Evolutionary conservation across 2,329 filamentous ascomycete species (phyloP).

Genomic region (Byssoonygena ceratinophila): DNA sequence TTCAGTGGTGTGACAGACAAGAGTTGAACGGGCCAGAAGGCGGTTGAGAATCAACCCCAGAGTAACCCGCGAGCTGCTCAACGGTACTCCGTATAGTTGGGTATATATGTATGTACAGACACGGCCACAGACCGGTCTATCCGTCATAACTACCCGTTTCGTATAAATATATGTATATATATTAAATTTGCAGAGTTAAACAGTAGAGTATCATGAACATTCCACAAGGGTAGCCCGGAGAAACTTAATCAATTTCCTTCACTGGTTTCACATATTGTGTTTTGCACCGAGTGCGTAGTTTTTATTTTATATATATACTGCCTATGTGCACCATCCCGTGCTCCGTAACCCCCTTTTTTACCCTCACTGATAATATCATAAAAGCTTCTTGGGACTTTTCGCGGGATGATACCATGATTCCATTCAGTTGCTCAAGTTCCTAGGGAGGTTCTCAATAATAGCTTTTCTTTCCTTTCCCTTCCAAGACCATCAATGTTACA

Average conservation of each 20-base stretch:
- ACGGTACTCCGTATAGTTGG: not conserved
- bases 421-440: not conserved
- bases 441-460: not conserved
- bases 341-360: not conserved
- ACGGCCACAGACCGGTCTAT: no score
- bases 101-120: no score
- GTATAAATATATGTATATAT: no score
- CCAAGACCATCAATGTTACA: not conserved
- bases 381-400: not conserved
- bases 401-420: not conserved
- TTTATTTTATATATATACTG: no score
- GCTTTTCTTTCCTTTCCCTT: not conserved
- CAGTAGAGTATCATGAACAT: no score
- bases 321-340: no score
- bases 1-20: slow-evolving; percentile 6
- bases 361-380: not conserved
- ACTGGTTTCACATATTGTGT: no score
- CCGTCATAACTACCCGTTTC: no score
- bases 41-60: not conserved
- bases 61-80: not conserved
- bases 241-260: no score
- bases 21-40: not conserved
- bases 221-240: no score
- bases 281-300: no score
- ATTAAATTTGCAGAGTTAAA: no score